These are phyloP conservation scores for Moricandia arvensis DNA, from an alignment of 345 rosid genomes.

Conservation along the genomic window DNA sequence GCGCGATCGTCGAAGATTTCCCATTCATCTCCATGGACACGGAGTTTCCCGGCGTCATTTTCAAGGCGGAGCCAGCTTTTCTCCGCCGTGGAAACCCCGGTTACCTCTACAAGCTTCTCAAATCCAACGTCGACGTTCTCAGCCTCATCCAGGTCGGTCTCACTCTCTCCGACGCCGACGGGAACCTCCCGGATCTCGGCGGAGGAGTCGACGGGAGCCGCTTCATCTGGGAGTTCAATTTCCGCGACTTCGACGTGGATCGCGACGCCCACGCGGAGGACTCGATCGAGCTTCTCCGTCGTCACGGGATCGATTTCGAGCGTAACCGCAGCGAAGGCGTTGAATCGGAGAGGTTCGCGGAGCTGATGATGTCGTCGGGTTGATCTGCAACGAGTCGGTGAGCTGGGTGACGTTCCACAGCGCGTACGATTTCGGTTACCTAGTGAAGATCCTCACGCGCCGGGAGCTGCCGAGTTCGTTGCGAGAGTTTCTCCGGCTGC, in stretches of 20 bases:
- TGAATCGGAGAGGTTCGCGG: constrained; percentile 70
- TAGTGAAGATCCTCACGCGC: constrained; percentile 78
- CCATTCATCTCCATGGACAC: constrained; percentile 90
- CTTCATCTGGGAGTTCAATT: constrained; percentile 92
- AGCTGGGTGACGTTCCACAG: constrained; percentile 97
- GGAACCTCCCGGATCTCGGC: constrained; percentile 65
- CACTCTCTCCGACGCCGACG: constrained; percentile 65
- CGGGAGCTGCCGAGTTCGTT: constrained; percentile 51
- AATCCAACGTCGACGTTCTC: constrained; percentile 82
- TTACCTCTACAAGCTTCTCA: constrained; percentile 65
- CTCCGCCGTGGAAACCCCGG: constrained; percentile 43
- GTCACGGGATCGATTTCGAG: constrained; percentile 86
- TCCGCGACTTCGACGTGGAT: constrained; percentile 76
- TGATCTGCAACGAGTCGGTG: constrained; percentile 71
- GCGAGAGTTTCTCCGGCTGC: constrained; percentile 47
- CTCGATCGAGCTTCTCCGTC: constrained; percentile 71
- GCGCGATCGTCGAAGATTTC: constrained; percentile 52
- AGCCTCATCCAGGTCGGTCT: constrained; percentile 84
- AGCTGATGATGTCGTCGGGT: constrained; percentile 88
- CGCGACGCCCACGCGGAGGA: constrained; percentile 77
- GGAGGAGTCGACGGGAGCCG: constrained; percentile 24
- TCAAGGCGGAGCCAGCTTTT: constrained; percentile 15
- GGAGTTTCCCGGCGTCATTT: constrained; percentile 81
- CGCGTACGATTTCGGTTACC: constrained; percentile 91
- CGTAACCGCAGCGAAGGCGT: constrained; percentile 56